Evolutionary conservation across 2,329 filamentous ascomycete species (phyloP).

Genomic region (Cytospora piceae): DNA sequence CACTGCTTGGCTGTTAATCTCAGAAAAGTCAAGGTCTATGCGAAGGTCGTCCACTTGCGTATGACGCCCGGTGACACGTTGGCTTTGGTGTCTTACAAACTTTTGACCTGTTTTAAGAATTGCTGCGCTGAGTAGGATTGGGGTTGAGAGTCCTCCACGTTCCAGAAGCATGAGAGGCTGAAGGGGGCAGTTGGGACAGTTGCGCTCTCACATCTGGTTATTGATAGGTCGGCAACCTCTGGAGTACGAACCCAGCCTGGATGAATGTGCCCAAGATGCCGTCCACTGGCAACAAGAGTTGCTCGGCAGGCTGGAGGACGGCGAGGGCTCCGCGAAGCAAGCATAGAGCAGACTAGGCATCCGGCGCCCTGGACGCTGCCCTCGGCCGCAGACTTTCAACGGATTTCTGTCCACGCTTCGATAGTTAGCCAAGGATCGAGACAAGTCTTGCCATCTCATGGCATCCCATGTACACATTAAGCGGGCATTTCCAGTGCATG

Average conservation of each 20-base stretch:
- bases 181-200: not conserved
- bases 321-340: not conserved
- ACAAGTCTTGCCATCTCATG: constrained; percentile 3
- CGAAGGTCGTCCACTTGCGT: not conserved
- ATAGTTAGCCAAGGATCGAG: constrained; percentile 4
- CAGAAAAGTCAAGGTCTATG: not conserved
- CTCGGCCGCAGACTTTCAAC: not conserved
- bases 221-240: not conserved
- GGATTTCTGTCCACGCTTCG: constrained; percentile 2
- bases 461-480: not conserved
- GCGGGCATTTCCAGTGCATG: not conserved
- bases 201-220: not conserved
- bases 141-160: not conserved
- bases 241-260: not conserved
- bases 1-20: constrained; percentile 1
- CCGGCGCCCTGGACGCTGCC: not conserved
- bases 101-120: not conserved
- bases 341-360: not conserved
- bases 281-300: not conserved
- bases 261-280: not conserved
- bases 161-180: not conserved
- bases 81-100: not conserved
- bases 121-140: not conserved
- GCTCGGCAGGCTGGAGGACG: not conserved
- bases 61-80: constrained; percentile 1